Evolutionary conservation across 2,329 filamentous ascomycete genomes (phyloP).

Genomic region (Nigrospora oryzae): DNA sequence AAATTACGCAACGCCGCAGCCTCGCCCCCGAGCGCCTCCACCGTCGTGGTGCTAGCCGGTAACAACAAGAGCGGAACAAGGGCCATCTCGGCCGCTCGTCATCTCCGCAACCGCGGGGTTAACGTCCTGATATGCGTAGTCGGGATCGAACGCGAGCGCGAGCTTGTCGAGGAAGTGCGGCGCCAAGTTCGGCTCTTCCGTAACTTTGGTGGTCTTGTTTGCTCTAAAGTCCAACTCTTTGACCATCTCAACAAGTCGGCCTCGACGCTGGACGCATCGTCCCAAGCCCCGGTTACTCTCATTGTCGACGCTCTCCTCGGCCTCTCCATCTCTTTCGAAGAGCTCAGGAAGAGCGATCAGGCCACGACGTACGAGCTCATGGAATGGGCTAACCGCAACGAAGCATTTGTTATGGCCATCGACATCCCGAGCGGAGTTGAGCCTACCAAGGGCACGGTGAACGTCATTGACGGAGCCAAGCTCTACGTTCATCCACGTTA

Average conservation of each 20-base stretch:
- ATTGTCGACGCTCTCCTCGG: conserved; percentile 78
- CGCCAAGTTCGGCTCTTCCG: conserved; percentile 79
- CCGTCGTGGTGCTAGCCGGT: conserved; percentile 75
- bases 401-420: conserved; percentile 75
- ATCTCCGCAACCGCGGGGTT: conserved; percentile 75
- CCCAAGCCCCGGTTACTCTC: conserved; percentile 17
- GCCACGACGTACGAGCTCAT: conserved; percentile 82
- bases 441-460: conserved; percentile 61
- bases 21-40: conserved; percentile 21
- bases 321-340: conserved; percentile 80
- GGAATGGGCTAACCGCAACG: conserved; percentile 85
- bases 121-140: conserved; percentile 78
- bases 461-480: conserved; percentile 62
- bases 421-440: conserved; percentile 87
- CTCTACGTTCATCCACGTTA: conserved; percentile 76
- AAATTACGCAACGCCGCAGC: conserved; percentile 37
- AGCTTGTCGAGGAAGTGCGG: conserved; percentile 70
- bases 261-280: conserved; percentile 18
- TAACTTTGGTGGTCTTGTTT: conserved; percentile 70
- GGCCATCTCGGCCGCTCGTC: conserved; percentile 76
- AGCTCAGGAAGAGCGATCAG: conserved; percentile 74
- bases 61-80: conserved; percentile 86
- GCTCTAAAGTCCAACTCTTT: conserved; percentile 52
- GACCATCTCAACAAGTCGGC: conserved; percentile 45
- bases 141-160: conserved; percentile 73